phyloP scores from a whole-genome alignment of 768 basidiomycete genomes.

The Trametes gibbosa region DNA sequence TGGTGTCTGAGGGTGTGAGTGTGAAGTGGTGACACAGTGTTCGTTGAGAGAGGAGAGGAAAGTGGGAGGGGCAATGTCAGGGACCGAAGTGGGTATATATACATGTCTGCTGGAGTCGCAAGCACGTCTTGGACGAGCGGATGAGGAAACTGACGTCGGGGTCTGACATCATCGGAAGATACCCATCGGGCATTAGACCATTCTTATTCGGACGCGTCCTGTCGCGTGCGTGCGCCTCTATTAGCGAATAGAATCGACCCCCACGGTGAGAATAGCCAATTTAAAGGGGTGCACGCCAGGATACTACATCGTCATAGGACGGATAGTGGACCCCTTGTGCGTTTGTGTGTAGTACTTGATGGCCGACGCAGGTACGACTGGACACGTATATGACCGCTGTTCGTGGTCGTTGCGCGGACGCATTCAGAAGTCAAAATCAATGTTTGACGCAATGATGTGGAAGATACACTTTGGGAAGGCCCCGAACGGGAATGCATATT shows the following conservation, averaged over 20 bases:
- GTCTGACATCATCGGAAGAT: constrained; percentile 13
- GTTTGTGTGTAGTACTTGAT: too few species aligned
- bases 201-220: background rate
- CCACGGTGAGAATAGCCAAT: background rate
- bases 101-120: constrained; percentile 3
- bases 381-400: too few species aligned
- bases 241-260: background rate
- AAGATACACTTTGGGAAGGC: too few species aligned
- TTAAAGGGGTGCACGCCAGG: too few species aligned
- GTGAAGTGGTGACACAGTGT: background rate
- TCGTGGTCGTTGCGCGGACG: too few species aligned
- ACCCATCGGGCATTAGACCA: background rate
- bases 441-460: too few species aligned
- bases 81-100: background rate
- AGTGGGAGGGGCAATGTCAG: background rate
- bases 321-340: too few species aligned
- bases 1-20: background rate
- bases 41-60: background rate
- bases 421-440: too few species aligned
- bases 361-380: too few species aligned
- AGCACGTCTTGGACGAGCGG: background rate
- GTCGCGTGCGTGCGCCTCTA: background rate
- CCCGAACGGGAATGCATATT: too few species aligned
- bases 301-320: too few species aligned
- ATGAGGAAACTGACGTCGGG: constrained; percentile 7